Evolutionary conservation across 345 rosid species (phyloP).

Genomic region (Citrus australasica): DNA sequence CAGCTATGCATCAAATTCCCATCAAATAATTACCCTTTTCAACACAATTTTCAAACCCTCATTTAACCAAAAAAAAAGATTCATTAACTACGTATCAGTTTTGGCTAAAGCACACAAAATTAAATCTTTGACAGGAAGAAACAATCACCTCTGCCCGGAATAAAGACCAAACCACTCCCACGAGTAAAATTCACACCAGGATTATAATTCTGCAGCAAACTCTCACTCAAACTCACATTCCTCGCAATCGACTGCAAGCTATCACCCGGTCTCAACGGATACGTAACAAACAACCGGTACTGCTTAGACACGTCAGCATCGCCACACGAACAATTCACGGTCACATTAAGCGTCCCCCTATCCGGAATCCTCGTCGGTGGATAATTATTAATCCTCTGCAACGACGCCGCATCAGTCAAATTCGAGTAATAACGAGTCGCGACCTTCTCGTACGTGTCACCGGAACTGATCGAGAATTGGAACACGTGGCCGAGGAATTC

Average conservation of each 20-base stretch:
- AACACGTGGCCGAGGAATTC: constrained; percentile 52
- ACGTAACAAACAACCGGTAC: constrained; percentile 63
- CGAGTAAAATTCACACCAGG: constrained; percentile 46
- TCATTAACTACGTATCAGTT: background rate
- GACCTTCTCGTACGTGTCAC: constrained; percentile 30
- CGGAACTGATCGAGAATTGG: constrained; percentile 11
- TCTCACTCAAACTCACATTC: constrained; percentile 25
- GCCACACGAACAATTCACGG: constrained; percentile 80
- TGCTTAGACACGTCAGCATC: constrained; percentile 36
- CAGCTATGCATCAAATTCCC: background rate
- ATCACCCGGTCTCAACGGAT: constrained; percentile 61
- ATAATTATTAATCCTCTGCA: constrained; percentile 34
- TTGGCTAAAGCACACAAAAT: background rate
- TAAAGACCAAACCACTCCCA: constrained; percentile 66
- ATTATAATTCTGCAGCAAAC: constrained; percentile 54
- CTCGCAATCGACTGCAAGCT: constrained; percentile 43
- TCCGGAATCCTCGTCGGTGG: constrained; percentile 33
- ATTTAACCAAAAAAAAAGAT: background rate
- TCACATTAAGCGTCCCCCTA: constrained; percentile 38
- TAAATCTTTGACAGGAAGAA: background rate
- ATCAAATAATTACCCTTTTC: background rate
- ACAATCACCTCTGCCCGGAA: constrained; percentile 63
- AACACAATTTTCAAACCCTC: background rate
- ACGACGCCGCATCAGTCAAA: constrained; percentile 37
- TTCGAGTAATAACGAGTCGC: constrained; percentile 35